Conservation (phyloP, 2,329 filamentous ascomycete genomes). For the Verticillium alfalfae region DNA sequence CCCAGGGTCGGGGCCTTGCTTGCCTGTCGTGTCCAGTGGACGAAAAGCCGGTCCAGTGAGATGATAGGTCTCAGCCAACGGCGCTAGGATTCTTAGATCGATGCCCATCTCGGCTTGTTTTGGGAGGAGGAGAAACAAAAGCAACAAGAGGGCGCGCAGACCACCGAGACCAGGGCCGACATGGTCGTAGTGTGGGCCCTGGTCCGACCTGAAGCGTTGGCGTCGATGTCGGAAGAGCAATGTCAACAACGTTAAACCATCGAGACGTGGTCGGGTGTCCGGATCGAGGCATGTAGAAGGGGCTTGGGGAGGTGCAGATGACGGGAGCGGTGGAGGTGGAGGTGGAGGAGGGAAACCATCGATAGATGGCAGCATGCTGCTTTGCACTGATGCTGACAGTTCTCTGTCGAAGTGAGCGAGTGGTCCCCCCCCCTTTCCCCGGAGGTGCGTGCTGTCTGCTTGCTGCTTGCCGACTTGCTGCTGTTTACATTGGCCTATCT, state of each 20-base stretch:
- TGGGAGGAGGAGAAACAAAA: not conserved
- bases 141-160: not conserved
- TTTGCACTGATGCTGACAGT: not conserved
- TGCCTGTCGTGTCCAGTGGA: not conserved
- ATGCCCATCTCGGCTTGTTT: slow-evolving; percentile 5
- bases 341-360: not conserved
- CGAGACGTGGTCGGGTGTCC: not conserved
- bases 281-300: not conserved
- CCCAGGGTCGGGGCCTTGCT: not conserved
- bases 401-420: not conserved
- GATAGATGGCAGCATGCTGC: not conserved
- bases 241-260: not conserved
- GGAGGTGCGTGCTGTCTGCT: too few relatives aligned
- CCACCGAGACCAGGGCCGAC: not conserved
- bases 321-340: not conserved
- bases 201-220: not conserved
- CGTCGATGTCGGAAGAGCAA: not conserved
- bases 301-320: not conserved
- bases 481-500: too few relatives aligned
- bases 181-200: not conserved
- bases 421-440: not conserved
- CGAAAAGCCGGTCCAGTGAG: not conserved
- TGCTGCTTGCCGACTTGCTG: not conserved
- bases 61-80: slow-evolving; percentile 1
- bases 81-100: not conserved